These are phyloP conservation scores for Patellifolia procumbens DNA, from an alignment of 179 eudicot species.

Conservation along the genomic window DNA sequence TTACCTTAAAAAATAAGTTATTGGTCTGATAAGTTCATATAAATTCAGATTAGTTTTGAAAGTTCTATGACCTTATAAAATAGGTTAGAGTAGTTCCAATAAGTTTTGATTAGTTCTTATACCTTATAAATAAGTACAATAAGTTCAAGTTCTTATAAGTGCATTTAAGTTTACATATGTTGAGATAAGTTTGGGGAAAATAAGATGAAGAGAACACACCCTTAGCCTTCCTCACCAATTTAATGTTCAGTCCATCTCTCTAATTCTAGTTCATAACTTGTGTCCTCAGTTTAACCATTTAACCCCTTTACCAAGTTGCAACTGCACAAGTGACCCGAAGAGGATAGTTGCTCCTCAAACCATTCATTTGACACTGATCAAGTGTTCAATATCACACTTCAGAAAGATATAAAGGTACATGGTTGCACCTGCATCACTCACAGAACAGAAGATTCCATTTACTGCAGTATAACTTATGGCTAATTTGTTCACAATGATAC, in stretches of 20 bases:
- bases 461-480: background rate
- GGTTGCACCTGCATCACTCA: background rate
- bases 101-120: no score
- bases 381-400: background rate
- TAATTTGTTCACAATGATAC: background rate
- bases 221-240: background rate
- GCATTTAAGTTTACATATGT: no score
- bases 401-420: background rate
- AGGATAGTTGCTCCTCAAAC: background rate
- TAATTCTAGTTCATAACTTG: background rate
- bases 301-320: background rate
- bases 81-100: no score
- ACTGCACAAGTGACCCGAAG: background rate
- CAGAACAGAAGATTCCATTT: background rate
- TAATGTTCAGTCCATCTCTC: background rate
- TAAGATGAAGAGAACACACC: no score
- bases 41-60: no score
- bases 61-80: no score
- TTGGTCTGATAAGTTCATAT: no score
- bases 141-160: no score
- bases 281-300: background rate
- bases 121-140: no score
- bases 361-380: background rate
- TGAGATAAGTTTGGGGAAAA: no score
- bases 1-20: no score